Conservation (phyloP, 495 filamentous ascomycete genomes). For the Aspergillus homomorphus region DNA sequence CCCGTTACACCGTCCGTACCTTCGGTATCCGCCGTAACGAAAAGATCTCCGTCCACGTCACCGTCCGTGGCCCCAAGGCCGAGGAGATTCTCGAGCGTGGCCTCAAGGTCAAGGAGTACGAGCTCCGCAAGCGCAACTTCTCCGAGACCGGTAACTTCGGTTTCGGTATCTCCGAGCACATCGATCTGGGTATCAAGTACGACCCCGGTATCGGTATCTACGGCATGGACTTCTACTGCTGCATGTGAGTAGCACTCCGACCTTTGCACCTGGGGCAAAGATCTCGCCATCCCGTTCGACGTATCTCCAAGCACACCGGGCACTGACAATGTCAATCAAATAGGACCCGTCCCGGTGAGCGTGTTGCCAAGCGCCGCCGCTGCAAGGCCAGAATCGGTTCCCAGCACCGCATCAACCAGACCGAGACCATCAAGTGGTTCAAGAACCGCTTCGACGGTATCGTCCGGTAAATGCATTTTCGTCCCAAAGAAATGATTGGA, state of each 20-base stretch:
- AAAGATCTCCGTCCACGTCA: slow-evolving; percentile 99
- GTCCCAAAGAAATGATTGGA: neutral
- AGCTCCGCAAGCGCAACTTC: slow-evolving; percentile 98
- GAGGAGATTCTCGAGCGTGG: slow-evolving; percentile 99
- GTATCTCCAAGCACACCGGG: neutral
- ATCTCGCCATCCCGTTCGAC: neutral
- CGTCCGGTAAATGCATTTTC: slow-evolving; percentile 67
- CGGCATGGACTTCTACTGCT: slow-evolving; percentile 99
- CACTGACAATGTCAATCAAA: slow-evolving; percentile 23
- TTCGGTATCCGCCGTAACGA: slow-evolving; percentile 99
- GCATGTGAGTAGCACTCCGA: slow-evolving; percentile 67
- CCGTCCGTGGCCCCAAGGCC: slow-evolving; percentile 98
- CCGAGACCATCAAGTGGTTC: slow-evolving; percentile 98
- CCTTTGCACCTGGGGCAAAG: neutral
- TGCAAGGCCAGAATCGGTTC: slow-evolving; percentile 81
- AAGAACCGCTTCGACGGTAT: slow-evolving; percentile 99
- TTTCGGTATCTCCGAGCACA: slow-evolving; percentile 99
- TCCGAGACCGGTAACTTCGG: slow-evolving; percentile 99
- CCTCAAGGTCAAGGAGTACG: slow-evolving; percentile 99
- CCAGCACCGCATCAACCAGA: slow-evolving; percentile 85
- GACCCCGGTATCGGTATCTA: slow-evolving; percentile 99
- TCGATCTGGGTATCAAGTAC: slow-evolving; percentile 99
- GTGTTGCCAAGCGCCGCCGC: slow-evolving; percentile 91
- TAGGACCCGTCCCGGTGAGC: slow-evolving; percentile 93
- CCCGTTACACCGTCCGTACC: slow-evolving; percentile 99